Percentiles rank a stretch among this genome's conserved stretches.
phyloP scores from a whole-genome alignment of 1,284 basidiomycete species.

The Irpex sp. region DNA sequence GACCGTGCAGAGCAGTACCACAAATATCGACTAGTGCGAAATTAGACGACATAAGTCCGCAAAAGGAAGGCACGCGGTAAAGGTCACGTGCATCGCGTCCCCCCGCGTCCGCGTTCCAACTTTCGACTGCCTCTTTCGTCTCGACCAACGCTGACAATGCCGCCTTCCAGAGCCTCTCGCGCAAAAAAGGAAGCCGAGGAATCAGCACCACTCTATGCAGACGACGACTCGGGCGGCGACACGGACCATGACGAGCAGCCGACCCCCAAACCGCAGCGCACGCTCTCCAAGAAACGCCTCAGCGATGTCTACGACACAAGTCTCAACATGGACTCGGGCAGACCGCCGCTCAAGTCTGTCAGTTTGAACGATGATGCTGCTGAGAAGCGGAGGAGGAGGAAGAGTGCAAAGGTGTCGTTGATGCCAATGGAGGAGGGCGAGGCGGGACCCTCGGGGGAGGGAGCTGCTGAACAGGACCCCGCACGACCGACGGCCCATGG shows the following conservation, averaged over 20 bases:
- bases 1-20: too few relatives aligned
- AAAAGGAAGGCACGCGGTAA: constrained; percentile 8
- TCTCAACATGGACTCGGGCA: constrained; percentile 44
- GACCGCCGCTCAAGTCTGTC: constrained; percentile 50
- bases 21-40: neutral
- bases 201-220: constrained; percentile 17
- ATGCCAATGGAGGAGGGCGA: constrained; percentile 40
- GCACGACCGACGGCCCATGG: constrained; percentile 35
- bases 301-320: constrained; percentile 56
- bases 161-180: constrained; percentile 22
- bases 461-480: constrained; percentile 33
- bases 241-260: constrained; percentile 21
- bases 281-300: constrained; percentile 50
- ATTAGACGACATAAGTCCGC: neutral
- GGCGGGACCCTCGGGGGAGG: constrained; percentile 49
- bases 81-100: constrained; percentile 19
- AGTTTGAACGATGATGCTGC: constrained; percentile 79
- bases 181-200: constrained; percentile 10
- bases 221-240: constrained; percentile 27
- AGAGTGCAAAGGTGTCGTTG: constrained; percentile 56
- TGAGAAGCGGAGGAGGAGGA: constrained; percentile 71
- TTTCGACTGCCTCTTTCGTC: constrained; percentile 19
- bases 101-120: constrained; percentile 8
- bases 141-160: constrained; percentile 19
- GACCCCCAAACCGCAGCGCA: constrained; percentile 21